These are phyloP conservation scores for Populus pruinosa DNA, from an alignment of 345 rosid species.

Conservation along the genomic window DNA sequence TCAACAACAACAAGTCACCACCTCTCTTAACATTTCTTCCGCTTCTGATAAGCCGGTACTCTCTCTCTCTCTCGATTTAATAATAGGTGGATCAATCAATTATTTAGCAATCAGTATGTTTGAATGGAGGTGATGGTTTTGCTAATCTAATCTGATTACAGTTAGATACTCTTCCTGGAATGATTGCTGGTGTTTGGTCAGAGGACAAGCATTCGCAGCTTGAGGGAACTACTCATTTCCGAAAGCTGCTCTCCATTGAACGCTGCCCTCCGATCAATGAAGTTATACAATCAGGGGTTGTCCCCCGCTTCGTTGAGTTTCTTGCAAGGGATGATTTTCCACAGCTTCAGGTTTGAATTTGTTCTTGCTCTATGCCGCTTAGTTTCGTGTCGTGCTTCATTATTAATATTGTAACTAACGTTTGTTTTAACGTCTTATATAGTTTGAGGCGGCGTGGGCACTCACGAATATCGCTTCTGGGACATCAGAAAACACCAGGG, in stretches of 20 bases:
- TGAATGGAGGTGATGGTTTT: neutral
- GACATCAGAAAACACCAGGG: conserved; percentile 28
- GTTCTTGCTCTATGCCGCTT: neutral
- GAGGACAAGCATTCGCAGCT: conserved; percentile 17
- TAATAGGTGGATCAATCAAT: neutral
- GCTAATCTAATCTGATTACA: conserved; percentile 1
- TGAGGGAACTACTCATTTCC: conserved; percentile 25
- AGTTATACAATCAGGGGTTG: conserved; percentile 29
- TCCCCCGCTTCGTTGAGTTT: conserved; percentile 28
- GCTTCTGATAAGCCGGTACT: conserved; percentile 14
- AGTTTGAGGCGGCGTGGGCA: conserved; percentile 37
- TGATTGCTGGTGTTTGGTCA: conserved; percentile 25
- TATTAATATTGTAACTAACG: neutral
- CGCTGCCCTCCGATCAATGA: conserved; percentile 28
- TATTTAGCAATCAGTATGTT: too few species aligned
- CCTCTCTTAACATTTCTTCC: conserved; percentile 7
- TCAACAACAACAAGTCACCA: conserved; percentile 1
- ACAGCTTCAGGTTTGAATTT: conserved; percentile 24
- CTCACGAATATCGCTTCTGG: conserved; percentile 30
- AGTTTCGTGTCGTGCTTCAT: neutral
- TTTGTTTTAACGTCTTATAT: neutral
- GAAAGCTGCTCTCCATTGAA: conserved; percentile 29
- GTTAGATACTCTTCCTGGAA: conserved; percentile 21
- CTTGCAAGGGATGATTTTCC: conserved; percentile 29
- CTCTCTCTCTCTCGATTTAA: neutral